Evolutionary conservation across 345 rosid genomes (phyloP), one percentile per base, ranked within the genome.

Genomic region (Lumnitzera littorea): DNA sequence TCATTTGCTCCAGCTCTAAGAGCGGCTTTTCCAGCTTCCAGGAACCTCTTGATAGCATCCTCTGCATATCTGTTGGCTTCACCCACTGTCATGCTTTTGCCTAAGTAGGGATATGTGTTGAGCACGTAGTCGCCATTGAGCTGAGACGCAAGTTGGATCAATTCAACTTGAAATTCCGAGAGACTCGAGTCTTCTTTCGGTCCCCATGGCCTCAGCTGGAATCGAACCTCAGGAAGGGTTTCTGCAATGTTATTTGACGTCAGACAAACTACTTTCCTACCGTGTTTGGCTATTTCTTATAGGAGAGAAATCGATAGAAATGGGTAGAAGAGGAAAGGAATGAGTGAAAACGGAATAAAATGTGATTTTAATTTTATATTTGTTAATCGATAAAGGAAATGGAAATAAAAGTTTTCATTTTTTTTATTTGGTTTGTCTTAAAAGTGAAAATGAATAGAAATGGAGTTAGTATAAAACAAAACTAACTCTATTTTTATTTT

Each of bases 61-160:
- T 95, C 94, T 0, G 88, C 97, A 13, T 95, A 95, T 55, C 70
- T 72, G 76, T 91, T 91, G 70, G 87, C 99, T 78, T 83, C 84
- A 2, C 81, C 80, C 11, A 88, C 99, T 0, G 82, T 88, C 99
- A 95, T 88, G 78, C 71, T 79, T 71, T 77, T 80, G 64, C 99
- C 99, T 36, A 88, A 80, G 72, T 88, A 53, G 7, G 99, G 99
- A 76, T 95, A 95, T 47, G 86, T 74, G 50, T 66, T 85, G 64
- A 95, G 74, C 31, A 95, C 81, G 52, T 91, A 71, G 67, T 95
- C 99, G 0, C 99, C 99, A 12, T 86, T 85, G 13, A 95, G 92
- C 69, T 95, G 99, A 20, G 97, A 87, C 0, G 99, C 99, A 9
- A 95, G 97, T 66, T 95, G 99, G 80, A 95, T 83, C 71, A 95